Evolutionary conservation across 1,139 yeast species (phyloP), one percentile per base, ranked within the genome.

Genomic region (Kluyveromyces marxianus): DNA sequence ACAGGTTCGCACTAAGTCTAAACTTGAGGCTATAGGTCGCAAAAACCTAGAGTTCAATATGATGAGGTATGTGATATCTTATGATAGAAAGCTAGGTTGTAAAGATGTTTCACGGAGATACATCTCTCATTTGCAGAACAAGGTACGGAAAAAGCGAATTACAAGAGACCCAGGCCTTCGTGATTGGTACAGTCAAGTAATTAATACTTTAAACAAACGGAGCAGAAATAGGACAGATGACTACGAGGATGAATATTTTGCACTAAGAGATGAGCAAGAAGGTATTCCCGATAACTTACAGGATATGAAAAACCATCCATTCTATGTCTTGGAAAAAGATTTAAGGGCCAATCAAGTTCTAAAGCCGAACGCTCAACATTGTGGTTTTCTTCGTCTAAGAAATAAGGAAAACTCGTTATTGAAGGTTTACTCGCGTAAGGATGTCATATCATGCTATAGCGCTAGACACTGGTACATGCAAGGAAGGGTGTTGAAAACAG

Each of bases 31-130:
- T 0, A 54, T 48, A n/a, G 62, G 62, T 3, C 87, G 95, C 0
- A 29, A 26, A 3, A 59, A 71, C 46, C 85, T 84, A 44, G 56
- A 69, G 0, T 65, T 79, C 30, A 87, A 87, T 55, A 75, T 76
- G 46, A 59, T 89, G 40, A 69, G 80, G 27, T 94, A 92, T 64
- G 95, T 79, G 1, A 63, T 92, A 34, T 96, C 95, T 0, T 88
- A 70, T 59, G 95, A 87, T 56, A 66, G 75, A 10, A 66, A 70
- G 35, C 83, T 86, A 3, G 76, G 79, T 4, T 80, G 80, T 0
- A 72, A 81, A 50, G 99, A 92, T 62, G 87, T 94, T 1, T 92
- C 98, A 0, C 67, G 96, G 53, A 64, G 98, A 30, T 92, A 92
- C 62, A 74, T 88, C 0, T 76, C 72, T 39, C 74, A 73, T 53